Base-by-base conservation (phyloP, 1,284 basidiomycete species). In the Waitea zeae region DNA sequence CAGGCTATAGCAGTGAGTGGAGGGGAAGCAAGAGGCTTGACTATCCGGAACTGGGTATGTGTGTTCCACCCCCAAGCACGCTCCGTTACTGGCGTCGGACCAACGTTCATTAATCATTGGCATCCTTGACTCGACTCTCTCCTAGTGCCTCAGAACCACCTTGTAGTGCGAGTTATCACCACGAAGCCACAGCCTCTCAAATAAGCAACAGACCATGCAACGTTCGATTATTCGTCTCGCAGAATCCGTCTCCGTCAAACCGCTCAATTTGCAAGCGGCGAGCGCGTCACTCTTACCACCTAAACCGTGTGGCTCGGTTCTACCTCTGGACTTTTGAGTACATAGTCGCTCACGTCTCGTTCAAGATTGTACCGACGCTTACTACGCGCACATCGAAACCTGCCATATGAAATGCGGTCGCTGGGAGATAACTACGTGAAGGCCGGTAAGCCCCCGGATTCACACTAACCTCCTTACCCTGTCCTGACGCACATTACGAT, bases 341-440 rank as follows among this genome's bases (percentile, higher is more conserved):
- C n/a, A n/a, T n/a, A n/a, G n/a, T n/a, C n/a, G n/a, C n/a, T n/a
- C n/a, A n/a, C 31, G 34, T 29, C 27, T 14, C 22, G 13, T 14
- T 26, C 19, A 41, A 90, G 86, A 15, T 58, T 95, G 17, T 90
- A 82, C 52, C 74, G 88, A 30, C 24, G 74, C 33, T 61, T 96
- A 18, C 59, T 95, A 17, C 70, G 89, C 11, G 73, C 75, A 1
- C 90, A 95, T 48, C 67, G 80, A 27, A 52, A 54, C 37, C 62
- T 95, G 3, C 79, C 86, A 0, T 39, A 49, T 5, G 88, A 90
- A 42, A 86, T 93, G 80, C 68, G 87, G 13, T 74, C 67, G 26
- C 61, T 93, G 39, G 89, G 90, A 20, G 89, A 96, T 52, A 66
- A 68, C 24, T 95, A 93, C 49, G 67, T 93, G 38, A 93, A 87